Evolutionary conservation across 768 basidiomycete genomes (phyloP), one percentile per base, ranked within the genome.

Genomic region (Amanita pallidorosea): DNA sequence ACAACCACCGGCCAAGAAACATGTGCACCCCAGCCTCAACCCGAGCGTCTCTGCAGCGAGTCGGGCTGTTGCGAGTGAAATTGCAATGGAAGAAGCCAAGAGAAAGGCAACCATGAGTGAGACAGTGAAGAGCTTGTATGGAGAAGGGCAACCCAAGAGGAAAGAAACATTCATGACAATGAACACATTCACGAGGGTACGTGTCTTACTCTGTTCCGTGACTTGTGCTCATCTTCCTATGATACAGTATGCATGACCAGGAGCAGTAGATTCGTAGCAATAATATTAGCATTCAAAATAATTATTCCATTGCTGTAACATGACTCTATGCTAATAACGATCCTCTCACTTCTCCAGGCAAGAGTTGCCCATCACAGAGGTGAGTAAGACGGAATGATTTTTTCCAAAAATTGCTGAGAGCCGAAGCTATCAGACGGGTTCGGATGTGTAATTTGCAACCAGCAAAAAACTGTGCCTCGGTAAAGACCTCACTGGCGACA

Each of bases 361-460:
- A 7, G 12, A 20, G 43, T 51, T 44, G 33, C 50, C 56, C 51
- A 44, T 68, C 68, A 65, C 56, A 15, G 62, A 56, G 63, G 61
- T 60, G 51, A 53, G 55, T 31, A 54, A 51, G 23, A 56, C 53
- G 49, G 52, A 46, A 53, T 55, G 29, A 44, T 56, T 57, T 71
- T 77, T 80, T 78, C 79, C 87, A 89, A 90, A 89, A 89, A 88
- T 89, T 88, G 83, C 85, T 83, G 77, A 71, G 76, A 77, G 82
- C 84, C 83, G 72, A 85, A 88, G 84, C 83, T 75, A 65, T 80
- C 77, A 84, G 85, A 88, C 84, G 85, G 67, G 85, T 88, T 87
- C 85, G 87, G 87, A 89, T 89, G 85, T 86, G 76, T 88, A 88
- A 86, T 89, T 89, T 89, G 86, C 86, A 89, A 89, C 83, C 83